Evolutionary conservation across 2,329 filamentous ascomycete genomes (phyloP), one percentile per base, ranked within the genome.

Genomic region (Fusarium sp.): DNA sequence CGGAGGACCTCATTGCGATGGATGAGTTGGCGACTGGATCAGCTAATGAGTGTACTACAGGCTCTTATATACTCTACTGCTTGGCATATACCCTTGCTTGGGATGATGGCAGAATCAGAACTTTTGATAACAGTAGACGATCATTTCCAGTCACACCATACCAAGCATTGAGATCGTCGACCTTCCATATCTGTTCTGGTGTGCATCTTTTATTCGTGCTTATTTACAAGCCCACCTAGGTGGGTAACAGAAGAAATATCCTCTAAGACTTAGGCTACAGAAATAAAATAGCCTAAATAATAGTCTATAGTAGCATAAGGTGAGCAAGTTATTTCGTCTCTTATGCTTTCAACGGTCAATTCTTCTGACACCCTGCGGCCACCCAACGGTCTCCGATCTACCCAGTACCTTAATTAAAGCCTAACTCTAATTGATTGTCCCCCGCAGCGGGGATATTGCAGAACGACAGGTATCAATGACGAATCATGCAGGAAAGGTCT

Each of bases 381-480:
- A 46, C 42, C 18, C 14, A 56, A 54, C 54, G 14, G 62, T 41
- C 49, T 59, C 50, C 64, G 68, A 71, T 70, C 67, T 49, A 10
- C 28, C 57, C 30, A 58, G 23, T 62, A 70, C 26, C 62, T 64
- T 68, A 67, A 68, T 58, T 31, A 42, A 71, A 43, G 39, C 19
- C 28, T 50, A 67, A 62, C 48, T 62, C 44, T 67, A 67, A 28
- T 80, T 80, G 79, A 79, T 80, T 81, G 79, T 79, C 71, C 41
- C 44, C 63, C 49, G 19, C 57, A 23, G 50, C 26, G 57, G 62
- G 8, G 41, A 30, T 34, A 48, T 41, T 41, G 21, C 34, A 31
- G 34, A 19, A 37, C 21, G 16, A 31, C 25, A 41, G 58, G 65
- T 25, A 59, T 28, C 50, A 12, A 69, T 70, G 51, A 51, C 67